Evolutionary conservation across 495 filamentous ascomycete species (phyloP), one percentile per base, ranked within the genome.

Genomic region (Astrocystis sublimbata): DNA sequence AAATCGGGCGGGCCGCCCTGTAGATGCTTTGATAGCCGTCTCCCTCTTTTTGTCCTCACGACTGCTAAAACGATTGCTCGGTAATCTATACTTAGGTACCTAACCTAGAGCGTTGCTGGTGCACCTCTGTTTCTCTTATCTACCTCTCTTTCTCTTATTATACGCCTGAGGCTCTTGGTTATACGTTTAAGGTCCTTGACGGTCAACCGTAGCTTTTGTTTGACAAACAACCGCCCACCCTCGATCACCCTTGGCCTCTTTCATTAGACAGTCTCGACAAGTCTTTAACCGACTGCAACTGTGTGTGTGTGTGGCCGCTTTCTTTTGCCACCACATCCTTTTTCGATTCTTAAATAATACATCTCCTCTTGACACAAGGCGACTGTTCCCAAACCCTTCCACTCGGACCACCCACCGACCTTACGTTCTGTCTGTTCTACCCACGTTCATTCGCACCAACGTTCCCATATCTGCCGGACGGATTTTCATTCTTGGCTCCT

Each of bases 141-240:
- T 56, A n/a, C 28, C 30, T 19, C 47, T 21, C 52, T 52, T 60
- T 47, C 30, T 33, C 46, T 19, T 31, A 12, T 31, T 30, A 15
- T 33, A 51, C 43, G 15, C 33, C 57, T 51, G 57, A 60, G 45
- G 57, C 46, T 50, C 21, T 60, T 19, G 45, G 17, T 35, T 42
- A 7, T 30, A 23, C 60, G 65, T 71, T n/a, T n/a, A n/a, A n/a
- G 24, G 69, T 72, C 69, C 69, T 70, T 53, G 69, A 72, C 17
- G 67, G 65, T 61, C 63, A 21, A 56, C 56, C 21, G 31, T 60
- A n/a, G n/a, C n/a, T n/a, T n/a, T n/a, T 63, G 36, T 15, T 45
- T 66, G 19, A 57, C 31, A 57, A 24, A 10, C 30, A n/a, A n/a
- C n/a, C n/a, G n/a, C n/a, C n/a, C 41, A 54, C 13, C 9, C 28